A percentile compares a stretch with the other conserved stretches of the same genome.
These are phyloP conservation scores for Chloris gayana DNA, from an alignment of 176 grass and related monocot species.

Conservation along the genomic window DNA sequence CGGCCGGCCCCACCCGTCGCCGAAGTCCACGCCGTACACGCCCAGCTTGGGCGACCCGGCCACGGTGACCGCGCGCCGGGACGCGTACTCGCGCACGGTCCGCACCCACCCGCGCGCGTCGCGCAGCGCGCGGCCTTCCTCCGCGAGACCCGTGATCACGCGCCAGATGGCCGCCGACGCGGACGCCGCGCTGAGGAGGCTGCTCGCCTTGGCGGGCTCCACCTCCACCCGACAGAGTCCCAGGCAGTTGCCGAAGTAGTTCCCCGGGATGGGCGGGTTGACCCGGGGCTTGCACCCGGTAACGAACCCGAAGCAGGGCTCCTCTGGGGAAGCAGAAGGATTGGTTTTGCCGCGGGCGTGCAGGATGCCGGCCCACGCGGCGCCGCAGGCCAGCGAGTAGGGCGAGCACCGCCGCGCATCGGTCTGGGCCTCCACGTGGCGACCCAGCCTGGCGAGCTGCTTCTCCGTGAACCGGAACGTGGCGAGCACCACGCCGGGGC, in stretches of 20 bases:
- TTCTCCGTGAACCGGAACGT: conserved; percentile 51
- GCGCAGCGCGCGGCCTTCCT: conserved; percentile 44
- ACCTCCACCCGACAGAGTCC: conserved; percentile 55
- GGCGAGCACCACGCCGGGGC: conserved; percentile 15
- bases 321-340: neutral
- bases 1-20: conserved; percentile 43
- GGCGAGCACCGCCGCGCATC: conserved; percentile 56
- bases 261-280: conserved; percentile 47
- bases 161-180: conserved; percentile 55
- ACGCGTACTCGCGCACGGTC: conserved; percentile 46
- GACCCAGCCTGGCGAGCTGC: neutral
- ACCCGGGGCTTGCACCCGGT: conserved; percentile 62
- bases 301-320: conserved; percentile 57
- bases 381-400: conserved; percentile 71
- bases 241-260: conserved; percentile 87
- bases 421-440: conserved; percentile 24
- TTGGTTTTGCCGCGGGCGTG: conserved; percentile 24
- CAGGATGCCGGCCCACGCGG: conserved; percentile 73
- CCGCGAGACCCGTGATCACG: conserved; percentile 54
- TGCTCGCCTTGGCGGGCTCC: neutral
- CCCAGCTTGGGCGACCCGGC: conserved; percentile 74
- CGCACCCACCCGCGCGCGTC: conserved; percentile 64
- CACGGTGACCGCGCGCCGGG: conserved; percentile 65
- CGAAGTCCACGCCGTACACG: conserved; percentile 67
- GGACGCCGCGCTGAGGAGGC: conserved; percentile 14